Evolutionary conservation across 768 basidiomycete species (phyloP).

Genomic region (Serendipita indica): DNA sequence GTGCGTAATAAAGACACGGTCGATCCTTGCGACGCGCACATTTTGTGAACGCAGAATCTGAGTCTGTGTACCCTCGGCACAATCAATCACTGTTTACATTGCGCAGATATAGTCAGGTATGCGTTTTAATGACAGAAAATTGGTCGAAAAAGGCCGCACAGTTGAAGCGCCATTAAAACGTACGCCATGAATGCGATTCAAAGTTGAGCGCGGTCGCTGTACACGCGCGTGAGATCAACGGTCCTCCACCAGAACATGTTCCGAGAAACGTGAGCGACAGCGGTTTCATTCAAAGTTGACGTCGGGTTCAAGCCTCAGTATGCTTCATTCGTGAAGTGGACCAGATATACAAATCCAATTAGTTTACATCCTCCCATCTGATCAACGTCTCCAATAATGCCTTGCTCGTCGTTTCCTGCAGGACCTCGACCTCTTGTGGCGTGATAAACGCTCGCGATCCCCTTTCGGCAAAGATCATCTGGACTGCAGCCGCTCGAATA

Average conservation of each 20-base stretch:
- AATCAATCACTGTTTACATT: slow-evolving; percentile 80
- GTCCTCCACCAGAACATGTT: slow-evolving; percentile 64
- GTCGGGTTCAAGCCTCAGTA: not conserved
- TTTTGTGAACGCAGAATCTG: slow-evolving; percentile 32
- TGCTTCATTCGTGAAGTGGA: too few relatives aligned
- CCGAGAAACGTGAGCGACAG: slow-evolving; percentile 57
- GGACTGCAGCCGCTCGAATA: slow-evolving; percentile 64
- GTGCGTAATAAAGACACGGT: slow-evolving; percentile 70
- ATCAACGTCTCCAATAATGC: slow-evolving; percentile 17
- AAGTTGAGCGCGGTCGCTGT: slow-evolving; percentile 55
- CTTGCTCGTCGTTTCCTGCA: slow-evolving; percentile 41
- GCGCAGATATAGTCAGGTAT: not conserved
- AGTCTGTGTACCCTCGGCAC: slow-evolving; percentile 63
- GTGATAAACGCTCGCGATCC: slow-evolving; percentile 59
- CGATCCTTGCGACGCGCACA: slow-evolving; percentile 34
- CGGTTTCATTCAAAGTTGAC: not conserved
- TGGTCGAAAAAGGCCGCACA: too few relatives aligned
- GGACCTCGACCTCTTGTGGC: slow-evolving; percentile 41
- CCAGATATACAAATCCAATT: not conserved
- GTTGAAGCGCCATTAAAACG: slow-evolving; percentile 16
- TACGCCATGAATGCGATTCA: slow-evolving; percentile 50
- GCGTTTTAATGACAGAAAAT: not conserved
- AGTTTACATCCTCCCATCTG: slow-evolving; percentile 8
- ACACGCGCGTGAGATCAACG: slow-evolving; percentile 56
- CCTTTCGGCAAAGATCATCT: slow-evolving; percentile 72